Base-by-base conservation (phyloP, 1,284 basidiomycete species). In the Cystobasidium pallidum region DNA sequence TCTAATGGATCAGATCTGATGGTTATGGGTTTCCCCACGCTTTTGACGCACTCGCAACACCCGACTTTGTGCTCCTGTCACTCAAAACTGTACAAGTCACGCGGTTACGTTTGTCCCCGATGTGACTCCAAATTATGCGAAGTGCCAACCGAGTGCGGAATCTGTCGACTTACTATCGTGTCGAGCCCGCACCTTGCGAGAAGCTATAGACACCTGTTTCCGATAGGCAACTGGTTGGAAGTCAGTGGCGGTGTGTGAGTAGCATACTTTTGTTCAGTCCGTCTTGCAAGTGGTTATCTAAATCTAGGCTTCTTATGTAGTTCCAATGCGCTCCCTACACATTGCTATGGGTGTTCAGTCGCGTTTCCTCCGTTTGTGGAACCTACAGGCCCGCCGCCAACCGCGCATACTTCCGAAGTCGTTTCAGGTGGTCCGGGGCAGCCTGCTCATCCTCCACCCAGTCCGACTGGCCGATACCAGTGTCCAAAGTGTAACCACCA, bases 1-100 rank as follows among this genome's bases (percentile, higher is more conserved):
- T 73, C 19, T 59, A 73, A 65, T 57, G 74, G 51, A 73, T 51
- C 75, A 0, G 94, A 99, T 81, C 83, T 99, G 47, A 94, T 99
- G 88, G 90, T 96, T 84, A 99, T 99, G 94, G 95, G 95, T 2
- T 99, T 99, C 81, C 96, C 54, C 83, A 96, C n/a, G 91, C 66
- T 73, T 17, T 39, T 58, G 45, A 70, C 91, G 0, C 89, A 89
- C 75, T 86, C 89, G 0, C 89, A 91, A 0, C 88, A 89, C 21
- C 88, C 90, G 10, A 89, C 89, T 61, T 84, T 96, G 24, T 99
- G 95, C 79, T 92, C 89, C 1, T 99, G 95, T 80, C 95, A 99
- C 80, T 91, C 91, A 2, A 88, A 92, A 74, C 84, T 97, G 21
- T 70, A 70, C 78, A 91, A 90, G 81, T 88, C 88, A 77, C 89